Conservation (phyloP, 2,329 filamentous ascomycete genomes). For the Neofusicoccum sp. region DNA sequence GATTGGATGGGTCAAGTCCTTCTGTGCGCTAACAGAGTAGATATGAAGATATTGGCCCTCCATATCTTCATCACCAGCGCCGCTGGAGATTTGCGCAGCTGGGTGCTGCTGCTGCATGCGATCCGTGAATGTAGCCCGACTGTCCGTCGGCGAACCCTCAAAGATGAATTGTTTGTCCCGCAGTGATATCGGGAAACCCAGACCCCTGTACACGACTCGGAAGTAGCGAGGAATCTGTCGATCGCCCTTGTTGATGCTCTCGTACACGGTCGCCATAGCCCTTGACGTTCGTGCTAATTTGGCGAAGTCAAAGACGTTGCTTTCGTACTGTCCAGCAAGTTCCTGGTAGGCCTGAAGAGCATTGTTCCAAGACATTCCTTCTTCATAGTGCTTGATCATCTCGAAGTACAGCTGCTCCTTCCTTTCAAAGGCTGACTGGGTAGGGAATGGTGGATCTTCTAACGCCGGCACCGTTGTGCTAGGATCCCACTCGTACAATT, state of each 20-base stretch:
- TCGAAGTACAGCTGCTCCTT: constrained; percentile 91
- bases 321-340: constrained; percentile 86
- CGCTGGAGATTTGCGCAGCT: constrained; percentile 73
- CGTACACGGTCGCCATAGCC: constrained; percentile 89
- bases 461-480: constrained; percentile 64
- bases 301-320: constrained; percentile 82
- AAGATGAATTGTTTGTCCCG: constrained; percentile 92
- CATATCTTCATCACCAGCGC: constrained; percentile 69
- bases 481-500: constrained; percentile 89
- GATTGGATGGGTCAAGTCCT: constrained; percentile 76
- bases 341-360: constrained; percentile 87
- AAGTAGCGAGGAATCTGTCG: constrained; percentile 81
- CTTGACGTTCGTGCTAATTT: constrained; percentile 87
- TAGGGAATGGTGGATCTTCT: constrained; percentile 71
- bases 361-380: constrained; percentile 90
- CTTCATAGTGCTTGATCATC: constrained; percentile 93
- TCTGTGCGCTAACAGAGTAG: constrained; percentile 75
- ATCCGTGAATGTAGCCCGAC: constrained; percentile 79
- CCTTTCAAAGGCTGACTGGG: constrained; percentile 84
- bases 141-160: constrained; percentile 75
- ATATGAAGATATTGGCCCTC: constrained; percentile 91
- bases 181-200: constrained; percentile 78
- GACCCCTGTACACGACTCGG: constrained; percentile 82
- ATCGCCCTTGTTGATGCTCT: constrained; percentile 79
- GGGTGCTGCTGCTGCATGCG: constrained; percentile 91